phyloP scores from a whole-genome alignment of 768 basidiomycete genomes.

The Gyrodon lividus region DNA sequence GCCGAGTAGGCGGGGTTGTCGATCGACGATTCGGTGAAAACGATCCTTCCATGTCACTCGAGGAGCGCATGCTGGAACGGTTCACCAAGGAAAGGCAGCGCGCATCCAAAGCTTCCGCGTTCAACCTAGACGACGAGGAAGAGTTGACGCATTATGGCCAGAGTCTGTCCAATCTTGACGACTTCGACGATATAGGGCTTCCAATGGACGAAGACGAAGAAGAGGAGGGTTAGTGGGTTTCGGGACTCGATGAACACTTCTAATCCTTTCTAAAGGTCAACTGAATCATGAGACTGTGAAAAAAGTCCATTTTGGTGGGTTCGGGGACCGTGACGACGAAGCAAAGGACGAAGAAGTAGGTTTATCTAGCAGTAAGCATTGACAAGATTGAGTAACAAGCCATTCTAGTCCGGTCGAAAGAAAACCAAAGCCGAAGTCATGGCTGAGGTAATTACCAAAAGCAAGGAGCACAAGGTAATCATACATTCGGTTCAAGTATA shows the following conservation, averaged over 20 bases:
- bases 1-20: slow-evolving; percentile 82
- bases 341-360: slow-evolving; percentile 47
- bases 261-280: slow-evolving; percentile 45
- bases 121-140: slow-evolving; percentile 91
- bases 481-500: not conserved
- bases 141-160: slow-evolving; percentile 92
- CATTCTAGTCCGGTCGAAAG: slow-evolving; percentile 69
- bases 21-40: slow-evolving; percentile 97
- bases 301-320: slow-evolving; percentile 82
- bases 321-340: slow-evolving; percentile 62
- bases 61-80: slow-evolving; percentile 95
- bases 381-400: not conserved
- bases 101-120: slow-evolving; percentile 68
- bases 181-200: slow-evolving; percentile 69
- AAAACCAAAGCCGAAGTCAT: slow-evolving; percentile 96
- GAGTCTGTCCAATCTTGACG: slow-evolving; percentile 79
- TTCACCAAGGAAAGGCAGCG: slow-evolving; percentile 90
- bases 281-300: slow-evolving; percentile 67
- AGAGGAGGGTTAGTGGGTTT: slow-evolving; percentile 37
- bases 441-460: slow-evolving; percentile 97
- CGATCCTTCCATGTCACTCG: slow-evolving; percentile 86
- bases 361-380: not conserved
- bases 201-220: slow-evolving; percentile 55
- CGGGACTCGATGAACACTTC: not conserved
- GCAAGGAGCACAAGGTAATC: slow-evolving; percentile 88